Conservation (phyloP, 2,329 filamentous ascomycete genomes). For the Mycogone perniciosa region DNA sequence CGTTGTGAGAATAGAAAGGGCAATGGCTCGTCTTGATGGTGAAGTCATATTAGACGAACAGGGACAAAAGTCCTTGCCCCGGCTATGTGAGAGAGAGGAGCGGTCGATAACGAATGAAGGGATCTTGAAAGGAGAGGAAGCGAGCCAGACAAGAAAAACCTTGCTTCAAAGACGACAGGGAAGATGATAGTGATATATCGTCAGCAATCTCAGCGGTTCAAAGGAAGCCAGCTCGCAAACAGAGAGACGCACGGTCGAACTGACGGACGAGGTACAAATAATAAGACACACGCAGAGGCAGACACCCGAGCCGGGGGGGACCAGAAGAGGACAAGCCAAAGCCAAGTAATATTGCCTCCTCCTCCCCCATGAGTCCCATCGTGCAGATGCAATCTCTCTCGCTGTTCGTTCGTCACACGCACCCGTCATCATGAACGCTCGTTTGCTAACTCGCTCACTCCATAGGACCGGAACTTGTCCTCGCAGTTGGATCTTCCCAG, state of each 20-base stretch:
- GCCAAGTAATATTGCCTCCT: no score
- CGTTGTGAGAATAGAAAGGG: constrained; percentile 10
- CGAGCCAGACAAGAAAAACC: neutral
- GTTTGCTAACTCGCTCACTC: no score
- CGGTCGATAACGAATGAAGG: neutral
- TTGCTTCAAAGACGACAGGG: neutral
- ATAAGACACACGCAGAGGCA: neutral
- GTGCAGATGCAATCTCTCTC: no score
- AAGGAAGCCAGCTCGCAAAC: no score
- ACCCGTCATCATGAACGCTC: no score
- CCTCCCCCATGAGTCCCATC: no score
- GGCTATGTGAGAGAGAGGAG: neutral
- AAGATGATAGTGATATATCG: constrained; percentile 1
- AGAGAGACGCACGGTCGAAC: no score
- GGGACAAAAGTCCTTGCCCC: neutral
- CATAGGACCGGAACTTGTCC: no score
- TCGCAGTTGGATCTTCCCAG: no score
- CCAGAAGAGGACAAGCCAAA: no score
- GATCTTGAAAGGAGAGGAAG: neutral
- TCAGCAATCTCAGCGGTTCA: neutral
- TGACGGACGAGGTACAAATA: no score
- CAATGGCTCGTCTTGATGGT: neutral
- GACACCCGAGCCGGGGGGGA: neutral
- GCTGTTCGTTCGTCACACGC: no score
- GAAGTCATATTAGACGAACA: constrained; percentile 2